Evolutionary conservation across 805 yeast species (phyloP), one percentile per base, ranked within the genome.

Genomic region (Wickerhamiella kurtzmanii): DNA sequence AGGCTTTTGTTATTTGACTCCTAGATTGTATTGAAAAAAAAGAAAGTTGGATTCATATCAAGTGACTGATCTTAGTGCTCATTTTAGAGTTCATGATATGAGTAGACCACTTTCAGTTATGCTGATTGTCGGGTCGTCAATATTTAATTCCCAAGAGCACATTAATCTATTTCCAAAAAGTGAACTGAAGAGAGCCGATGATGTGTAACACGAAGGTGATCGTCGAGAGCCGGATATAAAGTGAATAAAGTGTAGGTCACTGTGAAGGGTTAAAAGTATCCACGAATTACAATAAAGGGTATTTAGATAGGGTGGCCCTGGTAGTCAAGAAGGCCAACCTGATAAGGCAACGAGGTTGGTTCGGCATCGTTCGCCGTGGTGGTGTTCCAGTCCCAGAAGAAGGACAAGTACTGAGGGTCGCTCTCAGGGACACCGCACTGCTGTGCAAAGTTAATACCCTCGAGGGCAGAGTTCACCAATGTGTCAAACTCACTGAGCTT

Each of bases 301-400:
- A 25, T 6, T 25, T 38, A 38, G n/a, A 13, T 38, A 18, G 41
- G 25, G 9, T 38, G 15, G 25, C 41, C 41, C 25, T 19, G 41
- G 9, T 8, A 38, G 22, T 38, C 41, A 8, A 18, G 15, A 5
- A 19, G 18, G 15, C 18, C 16, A 18, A 13, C 41, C 25, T 21
- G 41, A 25, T 15, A 38, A 6, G 41, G 41, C 9, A 38, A 8
- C 5, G 9, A 6, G 16, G 25, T n/a, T 15, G 41, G 41, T n/a
- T 38, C 41, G 9, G 25, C n/a, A 19, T 51, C 42, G 35, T 32
- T 39, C 21, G 41, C 47, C 40, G 40, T 55, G 41, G 60, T 53
- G 20, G 44, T 44, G 48, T 56, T 56, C 54, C 53, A 57, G 51
- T 55, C 44, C 61, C 61, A 57, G 54, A 46, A 57, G 49, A 56